phyloP scores from a whole-genome alignment of 2,329 filamentous ascomycete genomes.

The Neoascochyta sp. region DNA sequence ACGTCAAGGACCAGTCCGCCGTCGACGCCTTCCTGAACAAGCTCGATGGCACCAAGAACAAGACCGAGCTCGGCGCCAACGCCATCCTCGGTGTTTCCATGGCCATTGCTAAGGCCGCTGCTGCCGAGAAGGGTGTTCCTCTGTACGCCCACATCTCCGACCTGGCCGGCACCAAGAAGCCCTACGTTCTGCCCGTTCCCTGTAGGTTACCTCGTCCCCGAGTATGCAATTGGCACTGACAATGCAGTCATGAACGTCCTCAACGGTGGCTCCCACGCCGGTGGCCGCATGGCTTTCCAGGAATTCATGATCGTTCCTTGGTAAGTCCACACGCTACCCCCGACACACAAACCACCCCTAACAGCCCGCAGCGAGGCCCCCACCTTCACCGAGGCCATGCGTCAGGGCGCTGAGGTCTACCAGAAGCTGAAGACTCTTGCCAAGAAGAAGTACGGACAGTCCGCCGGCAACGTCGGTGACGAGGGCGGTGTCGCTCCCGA shows the following conservation, averaged over 20 bases:
- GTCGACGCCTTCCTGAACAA: conserved; percentile 52
- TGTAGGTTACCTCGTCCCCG: conserved; percentile 39
- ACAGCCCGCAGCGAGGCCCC: conserved; percentile 62
- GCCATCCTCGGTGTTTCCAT: conserved; percentile 60
- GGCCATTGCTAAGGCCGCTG: conserved; percentile 57
- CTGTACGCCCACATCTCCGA: conserved; percentile 57
- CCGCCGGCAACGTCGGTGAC: conserved; percentile 97
- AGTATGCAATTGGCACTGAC: conserved; percentile 3
- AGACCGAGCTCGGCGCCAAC: conserved; percentile 58
- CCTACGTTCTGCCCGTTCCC: conserved; percentile 55
- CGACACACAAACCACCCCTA: conserved; percentile 3
- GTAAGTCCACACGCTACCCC: conserved; percentile 40
- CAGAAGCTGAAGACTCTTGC: conserved; percentile 93
- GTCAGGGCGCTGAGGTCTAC: conserved; percentile 96
- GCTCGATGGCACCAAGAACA: conserved; percentile 58
- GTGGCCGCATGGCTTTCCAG: conserved; percentile 72
- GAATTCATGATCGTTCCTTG: conserved; percentile 54
- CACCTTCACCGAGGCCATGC: conserved; percentile 91
- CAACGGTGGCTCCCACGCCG: conserved; percentile 83
- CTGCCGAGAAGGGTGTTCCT: conserved; percentile 53
- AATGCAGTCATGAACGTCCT: conserved; percentile 49
- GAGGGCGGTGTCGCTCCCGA: conserved; percentile 99
- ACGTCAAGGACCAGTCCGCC: conserved; percentile 54
- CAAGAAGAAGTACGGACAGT: conserved; percentile 99
- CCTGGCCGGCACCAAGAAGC: conserved; percentile 51